Conservation (phyloP, 2,329 filamentous ascomycete genomes). For the Diplodia scrobiculata region DNA sequence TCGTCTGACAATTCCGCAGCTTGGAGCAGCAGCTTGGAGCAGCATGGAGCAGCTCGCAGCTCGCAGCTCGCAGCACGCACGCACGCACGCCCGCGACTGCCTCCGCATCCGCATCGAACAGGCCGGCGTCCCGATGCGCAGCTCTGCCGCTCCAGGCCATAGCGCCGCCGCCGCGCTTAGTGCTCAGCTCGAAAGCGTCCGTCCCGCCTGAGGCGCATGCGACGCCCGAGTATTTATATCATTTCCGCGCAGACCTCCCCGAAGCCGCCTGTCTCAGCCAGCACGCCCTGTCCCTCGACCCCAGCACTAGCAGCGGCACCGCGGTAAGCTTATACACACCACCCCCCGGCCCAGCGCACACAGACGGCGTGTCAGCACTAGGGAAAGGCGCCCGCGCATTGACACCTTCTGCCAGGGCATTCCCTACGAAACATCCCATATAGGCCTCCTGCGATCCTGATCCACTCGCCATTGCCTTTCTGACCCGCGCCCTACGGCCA, state of each 20-base stretch:
- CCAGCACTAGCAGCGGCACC: slow-evolving; percentile 15
- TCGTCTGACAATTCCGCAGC: slow-evolving; percentile 8
- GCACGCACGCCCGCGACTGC: neutral
- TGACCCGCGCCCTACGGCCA: slow-evolving; percentile 22
- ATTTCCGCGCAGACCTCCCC: slow-evolving; percentile 15
- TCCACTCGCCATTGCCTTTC: slow-evolving; percentile 25
- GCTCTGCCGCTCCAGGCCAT: slow-evolving; percentile 22
- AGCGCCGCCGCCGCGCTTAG: slow-evolving; percentile 24
- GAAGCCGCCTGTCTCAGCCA: slow-evolving; percentile 20
- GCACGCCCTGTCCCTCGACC: slow-evolving; percentile 14
- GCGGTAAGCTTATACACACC: slow-evolving; percentile 29
- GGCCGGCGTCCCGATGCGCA: slow-evolving; percentile 17
- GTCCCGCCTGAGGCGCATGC: slow-evolving; percentile 23
- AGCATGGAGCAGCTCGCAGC: no score
- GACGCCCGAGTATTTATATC: slow-evolving; percentile 28
- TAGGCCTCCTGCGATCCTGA: slow-evolving; percentile 23
- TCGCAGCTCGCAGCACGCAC: neutral
- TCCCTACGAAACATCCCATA: slow-evolving; percentile 28
- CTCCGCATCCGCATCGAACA: slow-evolving; percentile 6
- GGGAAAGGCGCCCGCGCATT: slow-evolving; percentile 27
- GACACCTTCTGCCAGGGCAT: slow-evolving; percentile 27
- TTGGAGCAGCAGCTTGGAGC: slow-evolving; percentile 2
- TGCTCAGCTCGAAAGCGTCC: slow-evolving; percentile 22
- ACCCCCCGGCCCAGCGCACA: slow-evolving; percentile 9
- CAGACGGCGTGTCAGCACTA: slow-evolving; percentile 25